phyloP scores from a whole-genome alignment of 2,329 filamentous ascomycete species.

The Fonsecaea pedrosoi region DNA sequence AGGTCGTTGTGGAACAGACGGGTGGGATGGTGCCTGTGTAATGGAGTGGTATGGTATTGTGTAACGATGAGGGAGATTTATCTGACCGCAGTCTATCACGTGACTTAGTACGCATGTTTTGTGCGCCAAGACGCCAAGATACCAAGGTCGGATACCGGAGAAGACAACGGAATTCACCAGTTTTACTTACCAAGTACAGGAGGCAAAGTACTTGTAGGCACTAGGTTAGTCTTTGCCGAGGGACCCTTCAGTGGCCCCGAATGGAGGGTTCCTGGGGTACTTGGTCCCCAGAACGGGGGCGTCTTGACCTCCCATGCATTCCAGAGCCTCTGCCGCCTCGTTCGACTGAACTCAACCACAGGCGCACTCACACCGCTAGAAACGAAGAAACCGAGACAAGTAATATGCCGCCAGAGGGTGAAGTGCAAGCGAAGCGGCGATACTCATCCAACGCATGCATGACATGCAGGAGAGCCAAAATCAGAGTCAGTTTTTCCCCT shows the following conservation, averaged over 20 bases:
- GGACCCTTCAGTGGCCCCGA: background rate
- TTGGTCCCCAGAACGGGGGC: background rate
- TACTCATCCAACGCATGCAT: constrained; percentile 22
- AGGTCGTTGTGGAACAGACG: background rate
- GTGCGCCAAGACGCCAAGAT: too few species aligned
- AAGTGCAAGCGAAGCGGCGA: constrained; percentile 13
- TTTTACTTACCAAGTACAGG: background rate
- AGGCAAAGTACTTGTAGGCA: too few species aligned
- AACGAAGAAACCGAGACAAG: background rate
- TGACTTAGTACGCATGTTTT: too few species aligned
- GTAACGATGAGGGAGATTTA: too few species aligned
- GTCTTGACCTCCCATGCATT: background rate
- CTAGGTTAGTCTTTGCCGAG: background rate
- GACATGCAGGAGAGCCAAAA: constrained; percentile 16
- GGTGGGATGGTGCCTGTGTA: too few species aligned
- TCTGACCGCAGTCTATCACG: too few species aligned
- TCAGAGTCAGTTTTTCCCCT: constrained; percentile 5
- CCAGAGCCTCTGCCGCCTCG: background rate
- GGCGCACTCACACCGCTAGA: background rate
- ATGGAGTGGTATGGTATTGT: too few species aligned
- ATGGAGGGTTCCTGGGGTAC: background rate
- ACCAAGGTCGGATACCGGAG: background rate
- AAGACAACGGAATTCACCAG: constrained; percentile 1
- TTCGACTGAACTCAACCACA: background rate
- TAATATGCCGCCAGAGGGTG: background rate